Percentiles rank a stretch among this genome's conserved stretches.
Evolutionary conservation across 2,329 filamentous ascomycete genomes (phyloP).

Genomic region (Sclerotinia minor): DNA sequence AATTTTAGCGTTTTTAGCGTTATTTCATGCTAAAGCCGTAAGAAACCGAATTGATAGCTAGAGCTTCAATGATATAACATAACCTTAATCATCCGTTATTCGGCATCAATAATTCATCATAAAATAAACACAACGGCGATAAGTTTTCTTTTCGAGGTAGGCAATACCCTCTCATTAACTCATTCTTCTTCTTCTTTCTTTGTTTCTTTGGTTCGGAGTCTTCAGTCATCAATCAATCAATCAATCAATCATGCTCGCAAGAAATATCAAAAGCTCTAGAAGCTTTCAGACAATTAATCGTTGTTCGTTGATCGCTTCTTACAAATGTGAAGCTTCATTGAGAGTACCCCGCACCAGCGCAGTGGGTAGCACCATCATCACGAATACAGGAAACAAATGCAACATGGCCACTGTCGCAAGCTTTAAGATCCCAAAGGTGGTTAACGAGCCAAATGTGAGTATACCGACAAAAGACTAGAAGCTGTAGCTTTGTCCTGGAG

Average conservation of each 20-base stretch:
- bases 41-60: slow-evolving; percentile 3
- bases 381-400: slow-evolving; percentile 20
- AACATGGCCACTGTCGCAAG: slow-evolving; percentile 57
- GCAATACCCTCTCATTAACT: slow-evolving; percentile 16
- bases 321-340: slow-evolving; percentile 28
- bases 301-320: slow-evolving; percentile 27
- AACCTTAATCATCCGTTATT: slow-evolving; percentile 5
- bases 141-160: slow-evolving; percentile 16
- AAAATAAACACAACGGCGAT: background rate
- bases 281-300: slow-evolving; percentile 32
- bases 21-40: slow-evolving; percentile 2
- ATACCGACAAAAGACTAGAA: slow-evolving; percentile 30
- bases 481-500: background rate
- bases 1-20: background rate
- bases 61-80: slow-evolving; percentile 1
- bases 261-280: slow-evolving; percentile 34
- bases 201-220: slow-evolving; percentile 4
- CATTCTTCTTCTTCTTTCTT: slow-evolving; percentile 12
- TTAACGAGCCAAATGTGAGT: slow-evolving; percentile 95
- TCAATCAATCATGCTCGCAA: slow-evolving; percentile 21
- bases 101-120: slow-evolving; percentile 6
- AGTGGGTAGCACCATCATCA: background rate
- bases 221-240: slow-evolving; percentile 11
- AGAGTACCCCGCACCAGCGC: slow-evolving; percentile 33
- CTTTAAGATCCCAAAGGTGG: slow-evolving; percentile 83